These are phyloP conservation scores for Xylaria sp. DNA, from an alignment of 2,329 filamentous ascomycete species.

Conservation along the genomic window DNA sequence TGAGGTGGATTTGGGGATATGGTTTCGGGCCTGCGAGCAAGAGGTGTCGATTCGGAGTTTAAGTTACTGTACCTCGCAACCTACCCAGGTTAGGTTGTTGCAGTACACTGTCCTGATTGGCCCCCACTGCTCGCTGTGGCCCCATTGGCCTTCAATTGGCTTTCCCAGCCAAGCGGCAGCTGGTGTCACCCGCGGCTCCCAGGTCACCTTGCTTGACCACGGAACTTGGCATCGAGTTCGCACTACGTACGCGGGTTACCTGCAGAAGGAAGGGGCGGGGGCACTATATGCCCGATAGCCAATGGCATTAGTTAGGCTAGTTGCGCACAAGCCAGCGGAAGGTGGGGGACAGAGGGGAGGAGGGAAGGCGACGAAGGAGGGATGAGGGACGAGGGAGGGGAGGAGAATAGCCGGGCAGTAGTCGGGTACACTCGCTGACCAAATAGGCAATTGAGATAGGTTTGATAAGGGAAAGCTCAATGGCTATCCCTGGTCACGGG, in stretches of 20 bases:
- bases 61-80: not conserved
- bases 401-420: not conserved
- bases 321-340: not conserved
- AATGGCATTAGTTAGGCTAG: not conserved
- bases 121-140: not conserved
- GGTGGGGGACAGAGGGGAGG: not conserved
- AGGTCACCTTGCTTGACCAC: not conserved
- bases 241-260: slow-evolving; percentile 6
- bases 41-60: slow-evolving; percentile 4
- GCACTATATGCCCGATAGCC: not conserved
- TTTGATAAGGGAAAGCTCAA: not conserved
- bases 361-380: too few relatives aligned
- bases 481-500: not conserved
- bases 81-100: not conserved
- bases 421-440: too few relatives aligned
- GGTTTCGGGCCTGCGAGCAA: not conserved
- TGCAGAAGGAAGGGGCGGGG: slow-evolving; percentile 12
- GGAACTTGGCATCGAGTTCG: slow-evolving; percentile 1
- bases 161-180: not conserved
- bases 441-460: too few relatives aligned
- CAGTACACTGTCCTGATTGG: not conserved
- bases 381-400: not conserved
- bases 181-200: slow-evolving; percentile 15
- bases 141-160: not conserved
- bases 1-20: not conserved